Base-by-base conservation (phyloP, 345 rosid species). In the Brassica rapa region DNA sequence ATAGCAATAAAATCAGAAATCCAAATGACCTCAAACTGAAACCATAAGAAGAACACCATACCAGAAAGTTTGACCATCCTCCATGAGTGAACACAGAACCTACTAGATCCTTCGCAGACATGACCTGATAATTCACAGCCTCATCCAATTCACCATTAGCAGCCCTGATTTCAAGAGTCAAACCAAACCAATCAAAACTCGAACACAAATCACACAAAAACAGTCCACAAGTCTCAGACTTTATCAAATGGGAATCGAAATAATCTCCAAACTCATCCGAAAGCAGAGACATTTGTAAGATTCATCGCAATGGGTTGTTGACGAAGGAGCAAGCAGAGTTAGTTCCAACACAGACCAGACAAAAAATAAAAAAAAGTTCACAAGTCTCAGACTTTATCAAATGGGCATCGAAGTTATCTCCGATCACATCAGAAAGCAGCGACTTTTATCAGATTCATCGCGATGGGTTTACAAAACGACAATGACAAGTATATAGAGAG, bases 51-150 rank as follows among this genome's bases (percentile, higher is more conserved):
- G 27, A 71, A 61, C 37, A 43, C 25, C 55, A 49, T 80, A 93
- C 98, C 92, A 96, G 85, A 51, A 91, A 78, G 73, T 88, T 85
- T 30, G 96, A 89, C 97, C 94, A 95, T 71, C 93, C 89, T 57
- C 91, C 93, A 70, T 82, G 83, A 59, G 82, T 84, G 55, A 93
- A 83, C 79, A 95, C 85, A 59, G 92, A 84, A 65, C 67, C 81
- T 37, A 90, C 97, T 25, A 95, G 90, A 82, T 89, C 89, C 84
- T 82, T 84, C 1, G 93, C 86, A 30, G 97, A 89, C 27, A 89
- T 70, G 70, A 87, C 88, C 83, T 84, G 91, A 76, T 90, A 91
- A 79, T 86, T 87, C 27, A 91, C 88, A 27, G 72, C 80, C 69
- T 75, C 84, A 49, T 79, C 66, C 53, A 80, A 24, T 71, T 77